Evolutionary conservation across 129 eudicot species (phyloP).

Genomic region (Deinandra increscens): DNA sequence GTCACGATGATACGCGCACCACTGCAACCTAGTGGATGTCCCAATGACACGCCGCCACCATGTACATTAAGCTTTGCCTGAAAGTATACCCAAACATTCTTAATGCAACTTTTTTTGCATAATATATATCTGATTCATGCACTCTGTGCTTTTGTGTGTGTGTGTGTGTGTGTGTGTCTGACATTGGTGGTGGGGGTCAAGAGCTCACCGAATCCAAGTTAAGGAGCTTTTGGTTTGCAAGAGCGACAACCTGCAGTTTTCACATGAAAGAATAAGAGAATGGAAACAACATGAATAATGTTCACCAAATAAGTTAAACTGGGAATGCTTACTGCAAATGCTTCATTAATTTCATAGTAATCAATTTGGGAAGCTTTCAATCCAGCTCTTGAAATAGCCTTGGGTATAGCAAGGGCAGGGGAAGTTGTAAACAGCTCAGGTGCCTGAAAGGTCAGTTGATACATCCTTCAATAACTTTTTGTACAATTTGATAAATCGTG

Average conservation of each 20-base stretch:
- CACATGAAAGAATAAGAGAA: conserved; percentile 27
- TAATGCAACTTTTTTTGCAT: no score
- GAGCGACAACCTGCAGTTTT: conserved; percentile 79
- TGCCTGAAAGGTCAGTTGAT: conserved; percentile 47
- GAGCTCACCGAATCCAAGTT: conserved; percentile 77
- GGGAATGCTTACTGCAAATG: conserved; percentile 69
- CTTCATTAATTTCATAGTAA: conserved; percentile 91
- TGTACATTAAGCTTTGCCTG: conserved; percentile 87
- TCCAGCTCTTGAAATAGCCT: conserved; percentile 87
- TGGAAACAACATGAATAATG: conserved; percentile 3
- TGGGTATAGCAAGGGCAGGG: conserved; percentile 93
- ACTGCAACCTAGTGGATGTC: conserved; percentile 99
- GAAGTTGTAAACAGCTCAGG: conserved; percentile 90
- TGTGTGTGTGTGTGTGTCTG: background rate
- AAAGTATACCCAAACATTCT: conserved; percentile 22
- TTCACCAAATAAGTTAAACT: background rate
- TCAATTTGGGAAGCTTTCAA: conserved; percentile 83
- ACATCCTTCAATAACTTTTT: background rate
- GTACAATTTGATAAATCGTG: background rate
- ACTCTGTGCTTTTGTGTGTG: background rate
- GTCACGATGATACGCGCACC: conserved; percentile 95
- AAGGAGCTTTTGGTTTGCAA: conserved; percentile 87
- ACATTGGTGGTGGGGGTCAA: background rate
- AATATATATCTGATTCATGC: no score
- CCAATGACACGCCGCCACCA: conserved; percentile 94